These are phyloP conservation scores for Colletotrichum tamarilloi DNA, from an alignment of 2,329 filamentous ascomycete species.

Conservation along the genomic window DNA sequence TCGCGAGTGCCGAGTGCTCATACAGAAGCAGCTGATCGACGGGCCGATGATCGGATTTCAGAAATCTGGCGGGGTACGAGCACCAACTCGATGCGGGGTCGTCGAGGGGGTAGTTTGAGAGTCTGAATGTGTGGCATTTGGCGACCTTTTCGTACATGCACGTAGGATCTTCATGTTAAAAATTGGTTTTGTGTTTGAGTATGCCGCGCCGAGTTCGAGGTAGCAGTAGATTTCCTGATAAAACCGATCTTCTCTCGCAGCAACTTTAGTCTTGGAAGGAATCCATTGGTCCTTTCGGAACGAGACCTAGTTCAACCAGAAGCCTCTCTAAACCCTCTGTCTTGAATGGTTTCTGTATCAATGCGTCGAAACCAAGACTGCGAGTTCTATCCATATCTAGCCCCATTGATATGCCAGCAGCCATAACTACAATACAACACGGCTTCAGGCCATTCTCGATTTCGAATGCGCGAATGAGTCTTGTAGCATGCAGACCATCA, in stretches of 20 bases:
- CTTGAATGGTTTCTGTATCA: neutral
- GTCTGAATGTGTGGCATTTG: neutral
- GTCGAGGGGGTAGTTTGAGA: too few species aligned
- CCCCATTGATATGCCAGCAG: neutral
- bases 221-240: neutral
- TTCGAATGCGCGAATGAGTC: slow-evolving; percentile 53
- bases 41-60: neutral
- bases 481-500: slow-evolving; percentile 52
- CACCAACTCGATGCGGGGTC: neutral
- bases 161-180: neutral
- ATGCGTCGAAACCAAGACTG: neutral
- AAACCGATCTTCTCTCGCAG: neutral
- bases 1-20: neutral
- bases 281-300: neutral
- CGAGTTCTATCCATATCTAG: neutral
- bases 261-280: neutral
- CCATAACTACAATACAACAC: slow-evolving; percentile 48
- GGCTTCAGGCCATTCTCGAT: slow-evolving; percentile 48
- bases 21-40: neutral
- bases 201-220: neutral
- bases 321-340: neutral
- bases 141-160: neutral
- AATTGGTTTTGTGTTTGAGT: neutral
- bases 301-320: neutral
- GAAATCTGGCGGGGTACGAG: neutral